A percentile compares a stretch with the other conserved stretches of the same genome.
These are phyloP conservation scores for Coprinopsis strossmayeri DNA, from an alignment of 768 basidiomycete species.

Conservation along the genomic window DNA sequence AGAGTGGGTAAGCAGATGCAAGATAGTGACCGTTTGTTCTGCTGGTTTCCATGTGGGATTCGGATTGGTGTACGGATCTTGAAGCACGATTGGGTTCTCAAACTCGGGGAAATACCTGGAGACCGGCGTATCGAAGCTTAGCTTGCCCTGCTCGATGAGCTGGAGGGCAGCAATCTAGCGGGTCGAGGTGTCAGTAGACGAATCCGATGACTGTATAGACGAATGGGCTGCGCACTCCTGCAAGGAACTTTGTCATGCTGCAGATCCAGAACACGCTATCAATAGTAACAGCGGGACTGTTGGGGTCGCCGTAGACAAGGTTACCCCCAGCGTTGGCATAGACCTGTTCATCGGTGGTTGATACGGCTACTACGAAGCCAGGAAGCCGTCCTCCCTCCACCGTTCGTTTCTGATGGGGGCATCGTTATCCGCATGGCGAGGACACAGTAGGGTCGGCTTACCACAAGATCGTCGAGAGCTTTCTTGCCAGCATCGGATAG, in stretches of 20 bases:
- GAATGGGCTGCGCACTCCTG: constrained; percentile 18
- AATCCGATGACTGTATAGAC: background rate
- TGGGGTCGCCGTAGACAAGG: constrained; percentile 19
- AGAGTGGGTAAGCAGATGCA: constrained; percentile 26
- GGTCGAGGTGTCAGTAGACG: background rate
- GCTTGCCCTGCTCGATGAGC: constrained; percentile 23
- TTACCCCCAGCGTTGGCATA: constrained; percentile 20
- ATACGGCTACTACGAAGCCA: constrained; percentile 22
- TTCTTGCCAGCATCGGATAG: background rate
- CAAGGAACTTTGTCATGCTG: constrained; percentile 29
- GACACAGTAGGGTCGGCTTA: background rate
- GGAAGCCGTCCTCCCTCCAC: constrained; percentile 17
- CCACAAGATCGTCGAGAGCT: background rate
- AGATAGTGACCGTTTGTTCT: constrained; percentile 16
- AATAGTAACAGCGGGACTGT: constrained; percentile 16
- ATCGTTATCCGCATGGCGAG: background rate
- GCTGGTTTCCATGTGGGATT: constrained; percentile 19
- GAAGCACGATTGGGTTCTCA: constrained; percentile 16
- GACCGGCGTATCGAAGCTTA: constrained; percentile 19
- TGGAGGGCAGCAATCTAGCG: constrained; percentile 24
- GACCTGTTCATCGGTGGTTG: constrained; percentile 21
- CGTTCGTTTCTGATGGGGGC: background rate
- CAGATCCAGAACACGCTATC: constrained; percentile 31
- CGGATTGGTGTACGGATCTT: constrained; percentile 12
- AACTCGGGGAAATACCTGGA: constrained; percentile 23